A percentile compares a stretch with the other conserved stretches of the same genome.
Evolutionary conservation across 495 filamentous ascomycete species (phyloP).

Genomic region (Neurospora sp.): DNA sequence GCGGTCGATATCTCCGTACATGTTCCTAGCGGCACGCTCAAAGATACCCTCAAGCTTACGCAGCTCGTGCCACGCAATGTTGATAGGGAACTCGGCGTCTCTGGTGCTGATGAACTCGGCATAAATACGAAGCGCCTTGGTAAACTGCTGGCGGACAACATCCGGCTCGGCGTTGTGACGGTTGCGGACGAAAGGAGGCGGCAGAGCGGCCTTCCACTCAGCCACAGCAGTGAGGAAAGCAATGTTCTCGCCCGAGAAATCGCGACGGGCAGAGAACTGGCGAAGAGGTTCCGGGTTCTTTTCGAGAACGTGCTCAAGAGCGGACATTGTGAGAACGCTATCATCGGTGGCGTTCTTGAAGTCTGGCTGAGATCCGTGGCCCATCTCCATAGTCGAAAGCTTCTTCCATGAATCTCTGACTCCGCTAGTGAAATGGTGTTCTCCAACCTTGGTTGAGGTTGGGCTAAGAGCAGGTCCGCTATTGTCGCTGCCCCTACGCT

Average conservation of each 20-base stretch:
- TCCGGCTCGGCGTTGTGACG: slow-evolving; percentile 8
- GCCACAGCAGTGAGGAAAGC: slow-evolving; percentile 50
- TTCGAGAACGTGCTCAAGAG: slow-evolving; percentile 48
- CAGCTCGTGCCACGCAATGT: slow-evolving; percentile 37
- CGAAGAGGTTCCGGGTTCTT: slow-evolving; percentile 46
- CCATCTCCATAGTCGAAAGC: slow-evolving; percentile 7
- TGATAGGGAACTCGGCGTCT: slow-evolving; percentile 54
- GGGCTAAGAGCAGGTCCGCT: slow-evolving; percentile 8
- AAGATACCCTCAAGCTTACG: slow-evolving; percentile 23
- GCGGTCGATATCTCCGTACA: slow-evolving; percentile 5
- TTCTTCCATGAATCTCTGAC: slow-evolving; percentile 19
- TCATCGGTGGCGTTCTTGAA: slow-evolving; percentile 23
- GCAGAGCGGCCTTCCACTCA: slow-evolving; percentile 39
- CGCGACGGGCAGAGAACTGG: slow-evolving; percentile 49
- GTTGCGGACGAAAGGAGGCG: slow-evolving; percentile 11
- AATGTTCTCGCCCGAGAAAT: slow-evolving; percentile 62
- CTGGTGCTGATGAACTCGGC: slow-evolving; percentile 42
- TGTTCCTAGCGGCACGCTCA: slow-evolving; percentile 19
- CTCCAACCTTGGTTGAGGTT: slow-evolving; percentile 16
- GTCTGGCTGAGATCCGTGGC: slow-evolving; percentile 21
- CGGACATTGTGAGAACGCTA: slow-evolving; percentile 45
- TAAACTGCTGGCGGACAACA: slow-evolving; percentile 33
- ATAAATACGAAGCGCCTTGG: slow-evolving; percentile 47
- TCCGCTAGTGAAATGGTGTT: slow-evolving; percentile 2
- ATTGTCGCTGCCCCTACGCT: not conserved